A percentile compares a stretch with the other conserved stretches of the same genome.
Evolutionary conservation across 2,329 filamentous ascomycete species (phyloP).

Genomic region (Ophiostoma angusticollis): DNA sequence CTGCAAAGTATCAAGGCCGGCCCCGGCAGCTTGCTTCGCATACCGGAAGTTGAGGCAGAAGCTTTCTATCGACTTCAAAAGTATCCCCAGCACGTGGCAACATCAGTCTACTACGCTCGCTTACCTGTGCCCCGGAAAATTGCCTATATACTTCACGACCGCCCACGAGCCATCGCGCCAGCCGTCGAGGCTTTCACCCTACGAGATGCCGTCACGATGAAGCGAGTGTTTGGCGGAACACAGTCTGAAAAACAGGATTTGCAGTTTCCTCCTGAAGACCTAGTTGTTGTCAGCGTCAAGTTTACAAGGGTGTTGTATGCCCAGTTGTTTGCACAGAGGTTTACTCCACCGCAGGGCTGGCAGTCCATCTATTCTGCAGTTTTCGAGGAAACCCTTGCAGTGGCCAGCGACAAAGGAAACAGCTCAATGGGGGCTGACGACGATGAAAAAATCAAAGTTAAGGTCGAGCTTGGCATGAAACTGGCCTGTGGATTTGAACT

Average conservation of each 20-base stretch:
- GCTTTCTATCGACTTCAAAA: constrained; percentile 80
- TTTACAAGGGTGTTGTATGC: constrained; percentile 88
- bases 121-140: constrained; percentile 69
- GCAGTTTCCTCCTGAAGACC: constrained; percentile 61
- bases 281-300: constrained; percentile 63
- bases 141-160: constrained; percentile 63
- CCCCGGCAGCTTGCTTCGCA: constrained; percentile 51
- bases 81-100: constrained; percentile 63
- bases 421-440: constrained; percentile 7
- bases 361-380: constrained; percentile 22
- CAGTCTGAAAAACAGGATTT: constrained; percentile 21
- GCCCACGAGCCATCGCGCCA: constrained; percentile 64
- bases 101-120: constrained; percentile 63
- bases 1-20: constrained; percentile 44
- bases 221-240: constrained; percentile 39
- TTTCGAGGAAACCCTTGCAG: constrained; percentile 12
- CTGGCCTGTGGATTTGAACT: constrained; percentile 85
- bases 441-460: constrained; percentile 19
- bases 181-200: constrained; percentile 89
- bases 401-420: constrained; percentile 2
- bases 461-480: constrained; percentile 74
- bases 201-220: constrained; percentile 65
- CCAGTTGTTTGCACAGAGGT: constrained; percentile 77
- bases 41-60: constrained; percentile 66
- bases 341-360: constrained; percentile 49